A percentile compares a stretch with the other conserved stretches of the same genome.
These are phyloP conservation scores for Oxyria digyna DNA, from an alignment of 148 eudicot genomes.

Conservation along the genomic window DNA sequence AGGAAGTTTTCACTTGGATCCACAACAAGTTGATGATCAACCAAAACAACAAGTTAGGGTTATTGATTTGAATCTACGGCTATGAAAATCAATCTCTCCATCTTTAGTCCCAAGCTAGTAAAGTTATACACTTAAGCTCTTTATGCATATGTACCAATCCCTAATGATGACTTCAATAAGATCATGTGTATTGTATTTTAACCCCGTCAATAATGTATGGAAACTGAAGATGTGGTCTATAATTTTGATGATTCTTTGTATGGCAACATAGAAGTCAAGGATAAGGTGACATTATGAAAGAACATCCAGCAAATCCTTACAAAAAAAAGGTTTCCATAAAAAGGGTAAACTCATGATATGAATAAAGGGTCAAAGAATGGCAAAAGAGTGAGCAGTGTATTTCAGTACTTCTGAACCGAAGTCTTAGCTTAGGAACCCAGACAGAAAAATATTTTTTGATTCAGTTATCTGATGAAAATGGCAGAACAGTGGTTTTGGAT, in stretches of 20 bases:
- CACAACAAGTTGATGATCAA: not conserved
- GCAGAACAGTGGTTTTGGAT: not conserved
- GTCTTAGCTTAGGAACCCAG: not conserved
- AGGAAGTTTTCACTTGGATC: slow-evolving; percentile 42
- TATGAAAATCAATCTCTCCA: not conserved
- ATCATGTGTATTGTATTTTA: not conserved
- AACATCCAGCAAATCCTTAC: not conserved
- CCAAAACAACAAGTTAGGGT: not conserved
- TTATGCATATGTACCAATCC: not conserved
- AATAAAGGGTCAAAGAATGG: not conserved
- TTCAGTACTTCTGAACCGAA: not conserved
- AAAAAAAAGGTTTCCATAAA: not conserved
- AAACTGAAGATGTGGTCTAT: not conserved
- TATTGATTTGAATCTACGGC: slow-evolving; percentile 9
- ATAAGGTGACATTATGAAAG: not conserved
- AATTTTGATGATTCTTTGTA: not conserved
- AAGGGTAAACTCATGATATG: not conserved
- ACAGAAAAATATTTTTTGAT: not conserved
- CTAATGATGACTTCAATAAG: not conserved
- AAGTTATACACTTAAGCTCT: not conserved
- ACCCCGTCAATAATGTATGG: not conserved
- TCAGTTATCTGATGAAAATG: not conserved
- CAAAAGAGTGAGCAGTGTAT: not conserved
- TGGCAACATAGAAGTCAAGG: not conserved
- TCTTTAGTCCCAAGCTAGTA: no score